phyloP scores from a whole-genome alignment of 139 green algal species.

The Pseudopediastrum boryanum region DNA sequence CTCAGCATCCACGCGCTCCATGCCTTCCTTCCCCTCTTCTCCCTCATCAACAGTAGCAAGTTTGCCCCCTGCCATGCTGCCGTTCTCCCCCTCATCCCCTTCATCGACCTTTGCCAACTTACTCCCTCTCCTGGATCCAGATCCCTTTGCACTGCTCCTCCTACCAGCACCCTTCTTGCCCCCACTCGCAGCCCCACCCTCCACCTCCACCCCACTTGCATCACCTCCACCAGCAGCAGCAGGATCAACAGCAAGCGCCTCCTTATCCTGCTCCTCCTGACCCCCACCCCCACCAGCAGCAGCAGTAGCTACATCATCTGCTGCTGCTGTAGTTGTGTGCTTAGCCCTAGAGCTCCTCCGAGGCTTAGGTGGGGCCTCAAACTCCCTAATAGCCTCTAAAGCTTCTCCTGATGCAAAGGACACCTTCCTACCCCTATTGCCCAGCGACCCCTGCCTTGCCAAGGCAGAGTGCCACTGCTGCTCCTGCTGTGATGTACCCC shows the following conservation, averaged over 20 bases:
- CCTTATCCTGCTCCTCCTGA: not conserved
- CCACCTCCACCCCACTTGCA: not conserved
- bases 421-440: too few relatives aligned
- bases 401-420: too few relatives aligned
- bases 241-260: not conserved
- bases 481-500: too few relatives aligned
- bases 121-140: not conserved
- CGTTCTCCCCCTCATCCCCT: constrained; percentile 1
- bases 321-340: too few relatives aligned
- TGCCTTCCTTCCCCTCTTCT: not conserved
- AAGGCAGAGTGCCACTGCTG: too few relatives aligned
- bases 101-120: not conserved
- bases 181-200: not conserved
- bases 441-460: too few relatives aligned
- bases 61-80: not conserved
- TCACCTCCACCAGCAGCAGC: not conserved
- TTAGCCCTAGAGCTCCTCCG: too few relatives aligned
- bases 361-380: too few relatives aligned
- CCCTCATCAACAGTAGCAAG: constrained; percentile 10
- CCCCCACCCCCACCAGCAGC: not conserved
- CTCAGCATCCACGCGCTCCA: not conserved
- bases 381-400: too few relatives aligned
- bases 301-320: not conserved
- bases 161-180: not conserved
- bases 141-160: not conserved